These are phyloP conservation scores for Aspergillus biplanus DNA, from an alignment of 495 filamentous ascomycete species.

Conservation along the genomic window DNA sequence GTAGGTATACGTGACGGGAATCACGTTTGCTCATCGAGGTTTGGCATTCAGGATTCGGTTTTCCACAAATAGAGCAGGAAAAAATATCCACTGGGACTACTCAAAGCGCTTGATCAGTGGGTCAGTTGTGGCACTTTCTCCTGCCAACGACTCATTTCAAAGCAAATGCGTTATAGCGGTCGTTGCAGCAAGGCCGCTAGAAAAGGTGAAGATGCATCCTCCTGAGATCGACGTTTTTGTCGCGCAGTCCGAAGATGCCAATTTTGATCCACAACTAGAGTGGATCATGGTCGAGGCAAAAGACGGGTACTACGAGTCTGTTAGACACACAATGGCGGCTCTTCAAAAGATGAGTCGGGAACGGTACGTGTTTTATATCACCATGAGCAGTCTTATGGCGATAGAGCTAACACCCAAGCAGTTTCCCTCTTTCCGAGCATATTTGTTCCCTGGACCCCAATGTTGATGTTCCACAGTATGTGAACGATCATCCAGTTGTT, in stretches of 20 bases:
- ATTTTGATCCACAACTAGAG: slow-evolving; percentile 70
- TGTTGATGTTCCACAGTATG: slow-evolving; percentile 53
- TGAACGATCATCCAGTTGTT: slow-evolving; percentile 45
- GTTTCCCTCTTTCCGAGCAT: slow-evolving; percentile 65
- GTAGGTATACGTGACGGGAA: slow-evolving; percentile 67
- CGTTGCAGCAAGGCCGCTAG: slow-evolving; percentile 70
- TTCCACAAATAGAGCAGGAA: slow-evolving; percentile 65
- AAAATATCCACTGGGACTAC: slow-evolving; percentile 76
- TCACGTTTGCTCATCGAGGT: slow-evolving; percentile 65
- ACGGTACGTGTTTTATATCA: slow-evolving; percentile 46
- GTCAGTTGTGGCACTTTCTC: slow-evolving; percentile 70
- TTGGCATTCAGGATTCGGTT: slow-evolving; percentile 72
- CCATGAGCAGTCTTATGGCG: slow-evolving; percentile 28
- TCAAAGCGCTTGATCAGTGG: slow-evolving; percentile 74
- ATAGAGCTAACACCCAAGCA: slow-evolving; percentile 28
- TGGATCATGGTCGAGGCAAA: slow-evolving; percentile 80
- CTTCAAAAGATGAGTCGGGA: slow-evolving; percentile 71
- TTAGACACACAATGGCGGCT: slow-evolving; percentile 70
- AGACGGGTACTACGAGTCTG: slow-evolving; percentile 73
- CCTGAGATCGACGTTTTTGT: slow-evolving; percentile 80
- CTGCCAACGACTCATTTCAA: slow-evolving; percentile 64
- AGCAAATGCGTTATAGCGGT: slow-evolving; percentile 70
- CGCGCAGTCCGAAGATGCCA: slow-evolving; percentile 57
- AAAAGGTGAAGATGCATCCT: slow-evolving; percentile 63
- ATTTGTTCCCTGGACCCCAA: slow-evolving; percentile 56